Evolutionary conservation across 106 monocot species (phyloP).

Genomic region (Allium fistulosum): DNA sequence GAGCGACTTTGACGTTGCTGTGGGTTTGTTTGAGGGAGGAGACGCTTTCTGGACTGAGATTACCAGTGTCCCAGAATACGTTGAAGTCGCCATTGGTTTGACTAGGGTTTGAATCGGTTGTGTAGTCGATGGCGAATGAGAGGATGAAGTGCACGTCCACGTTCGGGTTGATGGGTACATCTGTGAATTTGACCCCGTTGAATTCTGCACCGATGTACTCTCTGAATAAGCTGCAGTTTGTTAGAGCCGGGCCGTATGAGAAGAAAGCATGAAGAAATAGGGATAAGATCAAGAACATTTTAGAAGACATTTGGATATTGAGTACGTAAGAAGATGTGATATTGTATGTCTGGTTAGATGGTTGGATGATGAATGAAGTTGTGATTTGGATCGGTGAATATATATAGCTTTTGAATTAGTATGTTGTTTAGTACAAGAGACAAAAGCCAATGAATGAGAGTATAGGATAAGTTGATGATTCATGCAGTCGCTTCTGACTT

Average conservation of each 20-base stretch:
- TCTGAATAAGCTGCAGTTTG: conserved; percentile 9
- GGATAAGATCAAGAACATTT: too few species aligned
- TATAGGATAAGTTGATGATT: too few species aligned
- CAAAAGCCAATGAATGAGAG: too few species aligned
- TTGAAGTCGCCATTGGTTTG: conserved; percentile 19
- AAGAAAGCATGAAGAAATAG: too few species aligned
- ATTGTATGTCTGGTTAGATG: too few species aligned
- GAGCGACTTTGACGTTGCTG: conserved; percentile 15
- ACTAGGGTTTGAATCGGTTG: background rate
- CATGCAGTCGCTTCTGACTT: too few species aligned
- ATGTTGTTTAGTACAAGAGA: too few species aligned
- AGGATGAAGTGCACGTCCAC: conserved; percentile 36
- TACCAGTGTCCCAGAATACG: conserved; percentile 20
- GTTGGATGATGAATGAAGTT: too few species aligned
- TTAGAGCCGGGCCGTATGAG: background rate
- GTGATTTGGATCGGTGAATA: too few species aligned
- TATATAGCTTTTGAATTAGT: too few species aligned
- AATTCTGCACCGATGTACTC: conserved; percentile 23
- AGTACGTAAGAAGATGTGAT: too few species aligned
- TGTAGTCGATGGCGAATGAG: conserved; percentile 39
- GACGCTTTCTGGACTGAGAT: conserved; percentile 10
- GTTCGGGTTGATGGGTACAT: conserved; percentile 16
- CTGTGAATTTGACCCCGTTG: conserved; percentile 14
- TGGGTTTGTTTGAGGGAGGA: conserved; percentile 8
- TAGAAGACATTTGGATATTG: too few species aligned